Evolutionary conservation across 2,329 filamentous ascomycete species (phyloP), one percentile per base, ranked within the genome.

Genomic region (Beauveria pseudobassiana): DNA sequence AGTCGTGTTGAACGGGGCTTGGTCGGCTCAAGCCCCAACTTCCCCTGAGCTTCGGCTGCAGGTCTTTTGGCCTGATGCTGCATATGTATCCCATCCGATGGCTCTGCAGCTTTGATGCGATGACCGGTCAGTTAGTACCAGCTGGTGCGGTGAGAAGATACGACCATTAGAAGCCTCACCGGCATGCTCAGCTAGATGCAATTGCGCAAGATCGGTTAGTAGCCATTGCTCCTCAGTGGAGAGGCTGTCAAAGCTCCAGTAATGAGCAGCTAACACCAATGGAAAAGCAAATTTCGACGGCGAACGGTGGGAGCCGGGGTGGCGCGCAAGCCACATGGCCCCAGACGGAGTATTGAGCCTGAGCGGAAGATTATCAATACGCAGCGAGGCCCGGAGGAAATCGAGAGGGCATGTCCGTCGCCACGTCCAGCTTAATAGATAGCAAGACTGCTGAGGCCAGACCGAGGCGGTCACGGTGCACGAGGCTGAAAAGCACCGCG

Each of bases 291-390:
- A 52, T 20, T 59, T 59, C 9, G 56, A 30, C 24, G 16, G n/a
- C 24, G 38, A 38, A 43, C 48, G 26, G 57, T 52, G 24, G 26
- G 38, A 59, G 57, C 48, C 38, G 57, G 57, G 57, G 48, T 52
- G 48, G 57, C 57, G 46, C 16, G 24, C 18, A 22, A 59, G 57
- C 48, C 57, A 59, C n/a, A 58, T 51, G 48, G 38, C 38, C 38
- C 26, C n/a, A n/a, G n/a, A n/a, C n/a, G 9, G 16, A 14, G n/a
- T 28, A 30, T 20, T 26, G 34, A 43, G 30, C 20, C 45, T 45
- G 57, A 43, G 38, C 38, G 22, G 24, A 46, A 26, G n/a, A 26
- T 18, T 9, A 45, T 58, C 6, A 58, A 5, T 26, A n/a, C n/a
- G 20, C 16, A 50, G 43, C 45, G 12, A 12, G n/a, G 22, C 3